Evolutionary conservation across 768 basidiomycete genomes (phyloP), one percentile per base, ranked within the genome.

Genomic region (Cystofilobasidium ferigula): DNA sequence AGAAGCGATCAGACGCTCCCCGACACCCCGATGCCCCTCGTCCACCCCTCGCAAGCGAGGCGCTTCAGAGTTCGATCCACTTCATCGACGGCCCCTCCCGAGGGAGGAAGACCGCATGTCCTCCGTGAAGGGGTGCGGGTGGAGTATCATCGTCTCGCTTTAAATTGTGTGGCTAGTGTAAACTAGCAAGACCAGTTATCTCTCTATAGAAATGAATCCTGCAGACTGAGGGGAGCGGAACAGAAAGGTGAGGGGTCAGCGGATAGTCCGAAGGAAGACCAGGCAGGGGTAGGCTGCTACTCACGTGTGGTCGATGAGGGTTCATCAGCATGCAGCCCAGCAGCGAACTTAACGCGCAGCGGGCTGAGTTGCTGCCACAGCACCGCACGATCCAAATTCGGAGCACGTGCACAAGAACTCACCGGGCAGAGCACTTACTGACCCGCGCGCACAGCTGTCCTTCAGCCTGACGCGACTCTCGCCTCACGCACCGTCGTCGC

Each of bases 161-260:
- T 36, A 56, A 57, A 43, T 64, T 54, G 54, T 64, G 63, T 64
- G 43, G 63, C 63, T 64, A 64, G 63, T 48, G 30, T 64, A 64
- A 64, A 64, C 63, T 64, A 64, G 63, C 63, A 36, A 64, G 56
- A 64, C 56, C 63, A 58, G 56, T 64, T 64, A 54, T 64, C 45
- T 64, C 63, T 64, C 63, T 64, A 64, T 64, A 64, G 63, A 64
- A 64, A 64, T 64, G 53, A 57, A 57, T 57, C 57, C 58, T 59
- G 58, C 58, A 40, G 58, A 38, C n/a, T 38, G 58, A 22, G 51
- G 28, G 24, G 36, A 48, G 47, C 48, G 34, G 45, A 47, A 32
- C 43, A 40, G 36, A 34, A 61, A 14, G 24, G 26, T 5, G 58
- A 30, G 24, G 58, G 40, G 40, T 10, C 40, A 20, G 40, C 40